A percentile compares a stretch with the other conserved stretches of the same genome.
phyloP scores from a whole-genome alignment of 2,329 filamentous ascomycete species.

The Ophiosphaerella herpotricha region DNA sequence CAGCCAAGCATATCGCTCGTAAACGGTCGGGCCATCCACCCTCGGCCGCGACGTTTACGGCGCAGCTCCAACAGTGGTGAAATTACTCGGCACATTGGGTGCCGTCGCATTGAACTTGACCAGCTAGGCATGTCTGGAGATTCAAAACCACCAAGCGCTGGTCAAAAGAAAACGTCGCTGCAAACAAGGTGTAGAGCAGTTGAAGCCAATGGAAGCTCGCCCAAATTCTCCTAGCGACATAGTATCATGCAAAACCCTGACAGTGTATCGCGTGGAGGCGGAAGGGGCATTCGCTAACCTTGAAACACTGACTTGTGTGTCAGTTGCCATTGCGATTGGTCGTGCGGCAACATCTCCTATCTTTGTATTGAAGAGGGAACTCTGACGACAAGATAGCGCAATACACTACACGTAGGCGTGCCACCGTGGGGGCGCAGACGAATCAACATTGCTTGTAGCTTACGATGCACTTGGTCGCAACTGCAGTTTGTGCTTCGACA shows the following conservation, averaged over 20 bases:
- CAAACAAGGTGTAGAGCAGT: constrained; percentile 15
- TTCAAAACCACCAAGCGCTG: neutral
- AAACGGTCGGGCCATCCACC: neutral
- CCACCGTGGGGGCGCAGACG: too few relatives aligned
- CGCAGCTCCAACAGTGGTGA: neutral
- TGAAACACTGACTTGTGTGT: neutral
- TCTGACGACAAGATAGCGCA: neutral
- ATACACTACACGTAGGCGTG: constrained; percentile 11
- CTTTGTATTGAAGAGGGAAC: neutral
- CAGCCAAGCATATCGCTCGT: constrained; percentile 14
- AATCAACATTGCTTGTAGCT: too few relatives aligned
- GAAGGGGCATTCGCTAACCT: constrained; percentile 12
- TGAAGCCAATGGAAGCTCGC: constrained; percentile 20
- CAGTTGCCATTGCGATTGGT: neutral
- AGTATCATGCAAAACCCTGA: constrained; percentile 16
- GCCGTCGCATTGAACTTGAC: too few relatives aligned
- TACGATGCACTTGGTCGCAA: too few relatives aligned
- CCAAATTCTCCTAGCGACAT: constrained; percentile 10
- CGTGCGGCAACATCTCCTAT: neutral
- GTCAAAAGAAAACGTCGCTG: neutral
- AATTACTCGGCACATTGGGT: too few relatives aligned
- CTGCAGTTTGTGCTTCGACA: too few relatives aligned
- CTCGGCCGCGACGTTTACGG: neutral
- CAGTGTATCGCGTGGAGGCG: constrained; percentile 45
- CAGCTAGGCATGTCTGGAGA: neutral